Percentiles rank a stretch among this genome's conserved stretches.
Evolutionary conservation across 306 rosid species (phyloP).

Genomic region (Ormosia semicastrata): DNA sequence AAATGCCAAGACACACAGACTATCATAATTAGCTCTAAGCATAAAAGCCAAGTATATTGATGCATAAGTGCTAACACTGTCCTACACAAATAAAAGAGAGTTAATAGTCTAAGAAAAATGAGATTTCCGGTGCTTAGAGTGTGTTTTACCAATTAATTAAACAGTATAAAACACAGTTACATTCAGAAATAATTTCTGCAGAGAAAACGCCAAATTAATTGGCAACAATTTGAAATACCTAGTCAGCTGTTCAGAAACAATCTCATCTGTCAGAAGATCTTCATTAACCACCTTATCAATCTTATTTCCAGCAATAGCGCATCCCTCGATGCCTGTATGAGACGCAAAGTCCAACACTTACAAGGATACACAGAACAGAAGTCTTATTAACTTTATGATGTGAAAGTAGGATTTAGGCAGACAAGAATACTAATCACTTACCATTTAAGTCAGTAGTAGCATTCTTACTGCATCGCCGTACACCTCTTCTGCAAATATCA

Average conservation of each 20-base stretch:
- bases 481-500: constrained; percentile 47
- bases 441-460: constrained; percentile 34
- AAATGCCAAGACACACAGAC: neutral
- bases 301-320: constrained; percentile 36
- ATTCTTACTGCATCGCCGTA: constrained; percentile 26
- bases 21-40: neutral
- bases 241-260: constrained; percentile 91
- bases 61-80: neutral
- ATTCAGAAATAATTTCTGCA: neutral
- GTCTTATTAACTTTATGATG: neutral
- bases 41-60: neutral
- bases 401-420: neutral
- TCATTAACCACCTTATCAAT: constrained; percentile 38
- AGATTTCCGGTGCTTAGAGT: neutral
- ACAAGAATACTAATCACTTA: constrained; percentile 13
- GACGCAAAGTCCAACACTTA: constrained; percentile 29
- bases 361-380: neutral
- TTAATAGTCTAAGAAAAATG: neutral
- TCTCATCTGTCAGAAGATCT: constrained; percentile 70
- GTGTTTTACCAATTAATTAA: constrained; percentile 7
- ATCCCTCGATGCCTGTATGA: constrained; percentile 37
- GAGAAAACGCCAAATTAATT: neutral
- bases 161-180: neutral
- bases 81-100: neutral
- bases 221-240: constrained; percentile 51